These are phyloP conservation scores for Solanum sparsipilum DNA, from an alignment of 257 asterid genomes.

Conservation along the genomic window DNA sequence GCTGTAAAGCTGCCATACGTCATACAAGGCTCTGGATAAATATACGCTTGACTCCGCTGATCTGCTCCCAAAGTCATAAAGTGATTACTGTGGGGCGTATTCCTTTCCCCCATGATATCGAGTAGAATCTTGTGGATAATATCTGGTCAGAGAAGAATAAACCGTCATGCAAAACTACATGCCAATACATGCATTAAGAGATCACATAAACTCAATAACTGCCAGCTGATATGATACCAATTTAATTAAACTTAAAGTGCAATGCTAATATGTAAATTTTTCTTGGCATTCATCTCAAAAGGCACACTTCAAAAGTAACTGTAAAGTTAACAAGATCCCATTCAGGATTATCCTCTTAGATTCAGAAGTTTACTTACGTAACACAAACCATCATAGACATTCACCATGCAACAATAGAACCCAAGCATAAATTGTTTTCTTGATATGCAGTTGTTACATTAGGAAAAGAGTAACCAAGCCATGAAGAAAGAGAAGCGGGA, in stretches of 20 bases:
- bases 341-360: neutral
- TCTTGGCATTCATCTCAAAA: neutral
- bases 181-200: neutral
- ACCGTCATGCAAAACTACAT: neutral
- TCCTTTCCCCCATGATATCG: conserved; percentile 60
- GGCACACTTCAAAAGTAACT: neutral
- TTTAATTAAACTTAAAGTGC: neutral
- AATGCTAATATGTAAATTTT: neutral
- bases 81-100: conserved; percentile 32
- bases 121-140: conserved; percentile 10
- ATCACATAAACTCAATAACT: neutral
- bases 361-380: neutral
- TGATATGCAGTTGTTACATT: neutral
- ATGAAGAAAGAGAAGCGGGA: neutral
- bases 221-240: neutral
- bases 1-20: conserved; percentile 36
- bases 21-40: conserved; percentile 47
- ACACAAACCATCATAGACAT: neutral
- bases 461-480: neutral
- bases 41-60: conserved; percentile 45
- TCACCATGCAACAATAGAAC: neutral
- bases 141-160: conserved; percentile 15
- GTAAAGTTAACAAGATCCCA: neutral
- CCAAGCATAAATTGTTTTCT: neutral
- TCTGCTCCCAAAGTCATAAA: conserved; percentile 45